A percentile compares a stretch with the other conserved stretches of the same genome.
phyloP scores from a whole-genome alignment of 2,329 filamentous ascomycete genomes.

The Neonectria punicea region DNA sequence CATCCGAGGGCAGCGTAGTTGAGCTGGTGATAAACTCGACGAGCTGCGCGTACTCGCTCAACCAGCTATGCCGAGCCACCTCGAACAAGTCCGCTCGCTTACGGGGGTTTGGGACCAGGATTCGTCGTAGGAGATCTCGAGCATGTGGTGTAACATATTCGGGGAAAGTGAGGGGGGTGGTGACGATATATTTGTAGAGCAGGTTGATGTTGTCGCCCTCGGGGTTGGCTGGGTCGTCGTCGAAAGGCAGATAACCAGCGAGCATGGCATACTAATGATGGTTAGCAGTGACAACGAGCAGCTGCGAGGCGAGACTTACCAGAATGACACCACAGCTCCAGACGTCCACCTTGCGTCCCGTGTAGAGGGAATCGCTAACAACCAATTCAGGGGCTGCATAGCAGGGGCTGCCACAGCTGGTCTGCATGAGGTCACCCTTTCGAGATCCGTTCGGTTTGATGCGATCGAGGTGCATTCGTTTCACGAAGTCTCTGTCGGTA shows the following conservation, averaged over 20 bases:
- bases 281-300: conserved; percentile 23
- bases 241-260: conserved; percentile 95
- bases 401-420: conserved; percentile 96
- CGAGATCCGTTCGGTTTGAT: conserved; percentile 78
- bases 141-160: conserved; percentile 99
- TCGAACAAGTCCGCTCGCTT: conserved; percentile 97
- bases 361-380: conserved; percentile 97
- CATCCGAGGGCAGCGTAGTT: conserved; percentile 87
- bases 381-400: conserved; percentile 97
- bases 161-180: conserved; percentile 94
- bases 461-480: conserved; percentile 85
- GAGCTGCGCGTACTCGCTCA: conserved; percentile 96
- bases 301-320: conserved; percentile 65
- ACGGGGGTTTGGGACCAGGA: conserved; percentile 93
- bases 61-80: conserved; percentile 96
- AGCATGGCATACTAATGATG: conserved; percentile 92
- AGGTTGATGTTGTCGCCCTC: conserved; percentile 99
- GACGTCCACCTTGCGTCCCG: conserved; percentile 96
- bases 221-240: conserved; percentile 97
- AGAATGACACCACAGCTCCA: conserved; percentile 99
- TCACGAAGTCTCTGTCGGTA: conserved; percentile 87
- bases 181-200: conserved; percentile 98
- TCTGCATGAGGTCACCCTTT: conserved; percentile 97
- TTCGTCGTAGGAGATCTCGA: conserved; percentile 88
- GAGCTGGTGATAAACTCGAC: conserved; percentile 97